phyloP scores from a whole-genome alignment of 2,329 filamentous ascomycete genomes.

The Colletotrichum noveboracense region DNA sequence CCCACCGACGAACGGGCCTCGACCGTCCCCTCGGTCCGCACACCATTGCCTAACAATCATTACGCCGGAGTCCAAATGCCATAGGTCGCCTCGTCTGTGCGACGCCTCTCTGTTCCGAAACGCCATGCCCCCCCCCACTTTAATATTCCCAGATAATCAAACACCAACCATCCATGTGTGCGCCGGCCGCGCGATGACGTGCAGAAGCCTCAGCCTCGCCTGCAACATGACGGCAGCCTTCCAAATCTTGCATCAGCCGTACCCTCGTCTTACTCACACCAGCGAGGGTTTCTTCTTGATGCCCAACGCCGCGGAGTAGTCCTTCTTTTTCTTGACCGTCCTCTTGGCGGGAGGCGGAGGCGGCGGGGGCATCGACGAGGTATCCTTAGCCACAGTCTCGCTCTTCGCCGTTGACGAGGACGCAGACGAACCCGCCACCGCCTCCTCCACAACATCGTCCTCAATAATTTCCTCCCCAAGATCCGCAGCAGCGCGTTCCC shows the following conservation, averaged over 20 bases:
- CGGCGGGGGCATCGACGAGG: slow-evolving; percentile 31
- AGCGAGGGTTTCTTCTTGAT: slow-evolving; percentile 83
- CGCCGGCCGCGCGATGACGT: background rate
- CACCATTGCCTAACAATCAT: background rate
- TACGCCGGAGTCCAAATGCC: background rate
- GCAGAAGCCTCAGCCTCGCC: background rate
- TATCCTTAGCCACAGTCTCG: slow-evolving; percentile 33
- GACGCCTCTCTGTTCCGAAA: background rate
- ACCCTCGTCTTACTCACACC: slow-evolving; percentile 41
- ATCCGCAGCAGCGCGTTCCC: slow-evolving; percentile 52
- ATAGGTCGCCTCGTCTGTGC: background rate
- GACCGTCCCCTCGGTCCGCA: background rate
- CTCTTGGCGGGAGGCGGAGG: slow-evolving; percentile 75
- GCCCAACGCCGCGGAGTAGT: slow-evolving; percentile 74
- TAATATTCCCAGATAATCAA: background rate
- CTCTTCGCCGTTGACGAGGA: slow-evolving; percentile 23
- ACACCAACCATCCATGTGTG: background rate
- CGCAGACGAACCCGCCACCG: background rate
- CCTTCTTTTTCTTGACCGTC: slow-evolving; percentile 86
- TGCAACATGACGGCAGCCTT: background rate
- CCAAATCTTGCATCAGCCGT: background rate
- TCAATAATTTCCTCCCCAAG: slow-evolving; percentile 54
- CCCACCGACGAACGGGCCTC: background rate
- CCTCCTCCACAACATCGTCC: slow-evolving; percentile 25
- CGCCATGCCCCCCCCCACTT: background rate